Evolutionary conservation across 192 early-diverging fungal genomes (phyloP).

Genomic region (Spizellomyces sp.): DNA sequence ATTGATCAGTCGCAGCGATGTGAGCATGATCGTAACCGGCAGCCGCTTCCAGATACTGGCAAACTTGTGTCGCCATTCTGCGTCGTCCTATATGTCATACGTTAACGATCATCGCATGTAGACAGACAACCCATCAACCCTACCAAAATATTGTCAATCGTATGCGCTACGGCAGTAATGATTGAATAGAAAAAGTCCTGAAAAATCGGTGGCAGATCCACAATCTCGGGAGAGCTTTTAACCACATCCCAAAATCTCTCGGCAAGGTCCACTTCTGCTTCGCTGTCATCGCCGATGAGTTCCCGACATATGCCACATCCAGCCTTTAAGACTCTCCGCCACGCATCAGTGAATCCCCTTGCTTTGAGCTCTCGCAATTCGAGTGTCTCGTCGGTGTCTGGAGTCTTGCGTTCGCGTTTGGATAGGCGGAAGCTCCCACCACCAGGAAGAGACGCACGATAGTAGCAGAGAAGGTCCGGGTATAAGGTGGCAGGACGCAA

Average conservation of each 20-base stretch:
- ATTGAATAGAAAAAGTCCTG: constrained; percentile 28
- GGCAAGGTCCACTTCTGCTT: constrained; percentile 1
- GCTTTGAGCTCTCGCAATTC: constrained; percentile 21
- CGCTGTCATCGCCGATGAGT: not conserved
- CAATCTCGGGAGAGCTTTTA: constrained; percentile 8
- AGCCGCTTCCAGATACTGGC: constrained; percentile 31
- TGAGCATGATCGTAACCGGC: constrained; percentile 35
- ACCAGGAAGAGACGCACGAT: constrained; percentile 26
- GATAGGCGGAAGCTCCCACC: constrained; percentile 30
- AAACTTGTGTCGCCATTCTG: constrained; percentile 38
- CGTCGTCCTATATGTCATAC: constrained; percentile 12
- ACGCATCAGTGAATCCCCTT: constrained; percentile 19
- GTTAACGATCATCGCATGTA: too few relatives aligned
- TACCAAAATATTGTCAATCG: constrained; percentile 34
- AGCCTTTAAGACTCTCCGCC: constrained; percentile 9
- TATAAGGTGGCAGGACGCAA: constrained; percentile 20
- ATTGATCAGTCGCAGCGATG: constrained; percentile 37
- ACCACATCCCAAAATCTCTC: constrained; percentile 19
- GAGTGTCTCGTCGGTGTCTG: constrained; percentile 1
- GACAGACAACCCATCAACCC: too few relatives aligned
- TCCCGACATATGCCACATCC: constrained; percentile 16
- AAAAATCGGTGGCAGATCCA: constrained; percentile 19
- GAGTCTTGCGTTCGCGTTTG: constrained; percentile 12
- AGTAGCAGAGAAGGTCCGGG: constrained; percentile 17
- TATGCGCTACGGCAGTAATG: constrained; percentile 21